Base-by-base conservation (phyloP, 2,329 filamentous ascomycete genomes). In the Coleophoma cylindrospora region DNA sequence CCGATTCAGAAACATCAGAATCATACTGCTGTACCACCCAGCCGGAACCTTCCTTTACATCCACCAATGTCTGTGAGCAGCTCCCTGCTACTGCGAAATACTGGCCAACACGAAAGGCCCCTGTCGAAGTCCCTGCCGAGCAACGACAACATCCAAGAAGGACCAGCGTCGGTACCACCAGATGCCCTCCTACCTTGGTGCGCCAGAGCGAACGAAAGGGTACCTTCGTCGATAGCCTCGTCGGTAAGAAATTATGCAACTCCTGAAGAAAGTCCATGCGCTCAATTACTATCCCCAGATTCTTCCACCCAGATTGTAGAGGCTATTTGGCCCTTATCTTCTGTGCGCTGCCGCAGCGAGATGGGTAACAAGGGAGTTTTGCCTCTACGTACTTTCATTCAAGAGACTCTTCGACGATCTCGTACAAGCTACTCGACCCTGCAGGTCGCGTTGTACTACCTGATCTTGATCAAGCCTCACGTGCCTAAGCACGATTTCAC, bases 221-320 rank as follows among this genome's bases (percentile, higher is more conserved):
- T 66, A 91, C 87, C 71, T 96, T 97, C 66, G 92, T 97, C 71
- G 91, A 96, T 71, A 94, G 86, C 70, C 89, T 96, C 69, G 91
- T 96, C 75, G 92, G 92, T 96, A 90, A 89, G 92, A 66, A 62
- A 54, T 66, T 55, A 59, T 54, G 58, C 54, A 61, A 63, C 61
- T 61, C 60, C 51, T 57, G 49, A 52, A 57, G 48, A 47, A 57
- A 52, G 61, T 59, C 17, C 61, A 51, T 55, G 48, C 54, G 63
- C 68, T 71, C 61, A 71, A 70, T 57, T 51, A 45, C 49, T 55
- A 54, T 63, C 60, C 66, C 49, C 79, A 96, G 92, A 96, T 82
- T 95, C 92, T 61, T 94, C 94, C 48, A 94, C 94, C 49, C 90
- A 96, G 70, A 95, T 97, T 69, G 91, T 99, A 45, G 91, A 96